These are phyloP conservation scores for Psidium friedrichsthalianum DNA, from an alignment of 345 rosid species.

Conservation along the genomic window DNA sequence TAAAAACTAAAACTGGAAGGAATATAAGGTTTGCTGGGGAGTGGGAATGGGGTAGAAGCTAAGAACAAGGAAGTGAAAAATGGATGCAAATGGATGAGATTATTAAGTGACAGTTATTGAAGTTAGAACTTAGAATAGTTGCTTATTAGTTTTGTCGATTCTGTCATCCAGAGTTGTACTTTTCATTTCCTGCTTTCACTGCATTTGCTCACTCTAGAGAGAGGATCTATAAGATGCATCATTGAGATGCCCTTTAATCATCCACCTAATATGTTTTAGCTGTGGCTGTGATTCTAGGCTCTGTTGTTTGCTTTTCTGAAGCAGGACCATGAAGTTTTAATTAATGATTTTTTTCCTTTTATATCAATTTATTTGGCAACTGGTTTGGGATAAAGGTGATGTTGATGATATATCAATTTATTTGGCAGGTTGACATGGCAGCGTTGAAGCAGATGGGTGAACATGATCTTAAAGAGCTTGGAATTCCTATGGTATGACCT, in stretches of 20 bases:
- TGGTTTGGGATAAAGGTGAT: too few relatives aligned
- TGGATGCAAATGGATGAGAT: background rate
- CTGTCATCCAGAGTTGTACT: background rate
- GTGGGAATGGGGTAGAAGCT: background rate
- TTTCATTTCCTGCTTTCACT: background rate
- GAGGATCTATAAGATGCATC: background rate
- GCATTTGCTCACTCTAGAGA: background rate
- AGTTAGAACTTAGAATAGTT: background rate
- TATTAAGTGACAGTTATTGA: background rate
- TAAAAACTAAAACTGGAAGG: background rate
- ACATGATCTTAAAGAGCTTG: constrained; percentile 81
- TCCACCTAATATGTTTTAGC: background rate
- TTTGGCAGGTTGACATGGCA: constrained; percentile 74
- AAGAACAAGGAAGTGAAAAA: background rate
- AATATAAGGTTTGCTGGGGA: background rate
- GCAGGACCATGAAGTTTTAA: background rate
- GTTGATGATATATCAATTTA: background rate
- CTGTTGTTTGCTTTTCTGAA: background rate
- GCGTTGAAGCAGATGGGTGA: constrained; percentile 94
- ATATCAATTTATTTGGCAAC: constrained; percentile 15
- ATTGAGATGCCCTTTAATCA: background rate
- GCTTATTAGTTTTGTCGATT: background rate
- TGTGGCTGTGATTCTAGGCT: background rate
- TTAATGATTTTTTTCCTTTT: background rate
- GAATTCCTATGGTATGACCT: constrained; percentile 84